Base-by-base conservation (phyloP, 768 basidiomycete genomes). In the Xanthoconium stramineum region DNA sequence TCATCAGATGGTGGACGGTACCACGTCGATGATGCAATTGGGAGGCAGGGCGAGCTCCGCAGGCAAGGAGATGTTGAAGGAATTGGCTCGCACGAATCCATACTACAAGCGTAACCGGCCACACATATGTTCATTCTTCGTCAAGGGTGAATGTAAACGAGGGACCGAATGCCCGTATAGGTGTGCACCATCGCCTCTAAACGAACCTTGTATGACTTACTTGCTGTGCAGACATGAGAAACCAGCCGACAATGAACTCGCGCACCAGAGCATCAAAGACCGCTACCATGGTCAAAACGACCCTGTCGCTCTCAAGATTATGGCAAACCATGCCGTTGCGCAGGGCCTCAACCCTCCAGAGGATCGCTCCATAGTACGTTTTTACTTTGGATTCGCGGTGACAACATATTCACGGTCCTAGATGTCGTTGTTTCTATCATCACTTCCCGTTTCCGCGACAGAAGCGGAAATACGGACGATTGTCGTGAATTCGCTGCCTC, bases 41-140 rank as follows among this genome's bases (percentile, higher is more conserved):
- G 75, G 80, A 50, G 77, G 86, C 35, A 78, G 83, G 24, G 80
- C 91, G 9, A 81, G 80, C 28, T 84, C 88, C 20, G 91, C 91
- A 5, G 94, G 93, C 28, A 94, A 95, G 71, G 97, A 99, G 66
- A 95, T 98, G 91, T 76, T 99, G 52, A 98, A 98, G 74, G 84
- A 90, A 60, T 76, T 99, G 12, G 97, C 97, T 24, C 83, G 96
- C 61, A 91, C 91, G 32, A 96, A 98, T 65, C 97, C 97, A 0
- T 94, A 94, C 71, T 98, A 98, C 77, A 97, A 98, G 73, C 86
- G 96, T 54, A 99, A 98, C 74, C 77, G 89, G 53, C 93, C 97
- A 45, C 90, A 98, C 61, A 68, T 97, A 14, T 99, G 97, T 71
- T 92, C 91, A 3, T 98, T 98, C 81, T 98, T 87, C 68, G 86